phyloP scores from a whole-genome alignment of 371 early-diverging fungal species.

The Cokeromyces recurvatus region DNA sequence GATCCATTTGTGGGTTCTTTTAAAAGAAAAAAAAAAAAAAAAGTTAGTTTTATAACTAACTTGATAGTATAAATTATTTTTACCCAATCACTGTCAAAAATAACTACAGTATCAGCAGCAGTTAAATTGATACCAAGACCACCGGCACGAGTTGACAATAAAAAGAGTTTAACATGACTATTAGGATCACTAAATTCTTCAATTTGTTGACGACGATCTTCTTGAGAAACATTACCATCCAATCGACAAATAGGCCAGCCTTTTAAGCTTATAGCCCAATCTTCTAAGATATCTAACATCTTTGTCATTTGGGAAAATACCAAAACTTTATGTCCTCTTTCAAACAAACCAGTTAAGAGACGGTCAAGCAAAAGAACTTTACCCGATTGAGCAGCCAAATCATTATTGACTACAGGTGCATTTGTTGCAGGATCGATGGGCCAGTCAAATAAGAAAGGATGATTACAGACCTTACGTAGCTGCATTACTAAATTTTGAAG shows the following conservation, averaged over 20 bases:
- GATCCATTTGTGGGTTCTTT: slow-evolving; percentile 97
- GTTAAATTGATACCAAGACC: slow-evolving; percentile 94
- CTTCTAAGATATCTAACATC: slow-evolving; percentile 90
- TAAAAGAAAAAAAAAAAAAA: no score
- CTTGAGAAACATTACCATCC: slow-evolving; percentile 85
- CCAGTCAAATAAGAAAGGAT: slow-evolving; percentile 90
- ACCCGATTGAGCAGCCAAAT: slow-evolving; percentile 69
- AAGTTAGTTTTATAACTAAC: no score
- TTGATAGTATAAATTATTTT: not conserved
- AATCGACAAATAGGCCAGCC: slow-evolving; percentile 87
- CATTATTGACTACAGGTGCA: slow-evolving; percentile 42
- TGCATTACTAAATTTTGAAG: slow-evolving; percentile 90
- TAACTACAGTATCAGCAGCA: slow-evolving; percentile 91
- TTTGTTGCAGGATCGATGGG: slow-evolving; percentile 55
- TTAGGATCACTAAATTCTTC: slow-evolving; percentile 50
- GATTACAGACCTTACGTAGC: slow-evolving; percentile 93
- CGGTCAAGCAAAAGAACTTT: slow-evolving; percentile 88
- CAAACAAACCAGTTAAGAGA: slow-evolving; percentile 73
- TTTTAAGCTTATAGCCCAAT: slow-evolving; percentile 75
- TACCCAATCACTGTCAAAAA: slow-evolving; percentile 94
- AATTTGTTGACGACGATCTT: slow-evolving; percentile 78
- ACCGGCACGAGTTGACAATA: slow-evolving; percentile 97
- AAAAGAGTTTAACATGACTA: slow-evolving; percentile 70
- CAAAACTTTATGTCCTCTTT: slow-evolving; percentile 81
- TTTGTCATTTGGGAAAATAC: slow-evolving; percentile 94